These are phyloP conservation scores for Ophiostoma angusticollis DNA, from an alignment of 2,329 filamentous ascomycete genomes.

Conservation along the genomic window DNA sequence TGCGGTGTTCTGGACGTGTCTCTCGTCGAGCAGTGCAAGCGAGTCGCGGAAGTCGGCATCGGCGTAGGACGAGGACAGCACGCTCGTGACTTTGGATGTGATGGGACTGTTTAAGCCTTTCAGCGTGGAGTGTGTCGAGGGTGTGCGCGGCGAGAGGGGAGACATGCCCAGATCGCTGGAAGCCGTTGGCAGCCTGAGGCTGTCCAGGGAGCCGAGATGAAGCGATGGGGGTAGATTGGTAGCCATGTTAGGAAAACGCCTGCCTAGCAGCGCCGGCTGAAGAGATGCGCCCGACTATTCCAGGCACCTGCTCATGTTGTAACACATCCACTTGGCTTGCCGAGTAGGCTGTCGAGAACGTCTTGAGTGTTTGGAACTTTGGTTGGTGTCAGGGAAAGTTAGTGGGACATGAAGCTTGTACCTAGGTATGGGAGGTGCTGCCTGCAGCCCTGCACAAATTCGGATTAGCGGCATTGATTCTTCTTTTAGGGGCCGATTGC, in stretches of 20 bases:
- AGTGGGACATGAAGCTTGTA: no score
- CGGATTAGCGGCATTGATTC: no score
- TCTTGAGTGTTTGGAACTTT: neutral
- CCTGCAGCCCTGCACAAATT: no score
- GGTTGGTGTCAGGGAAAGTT: no score
- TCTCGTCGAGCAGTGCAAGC: slow-evolving; percentile 61
- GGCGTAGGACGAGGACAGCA: slow-evolving; percentile 84
- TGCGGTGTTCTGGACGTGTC: slow-evolving; percentile 58
- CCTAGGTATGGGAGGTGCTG: no score
- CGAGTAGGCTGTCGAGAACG: neutral
- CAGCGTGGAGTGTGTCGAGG: slow-evolving; percentile 15
- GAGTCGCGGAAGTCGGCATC: slow-evolving; percentile 86
- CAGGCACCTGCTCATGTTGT: no score
- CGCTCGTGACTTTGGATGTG: slow-evolving; percentile 67
- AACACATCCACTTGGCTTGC: no score
- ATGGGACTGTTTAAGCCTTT: slow-evolving; percentile 48
- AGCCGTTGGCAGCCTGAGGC: neutral
- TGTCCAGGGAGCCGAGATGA: neutral
- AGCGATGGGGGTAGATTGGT: slow-evolving; percentile 3
- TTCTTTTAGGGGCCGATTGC: no score
- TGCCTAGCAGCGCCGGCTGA: neutral
- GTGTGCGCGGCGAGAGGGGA: slow-evolving; percentile 21
- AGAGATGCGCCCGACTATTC: neutral
- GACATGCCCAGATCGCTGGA: slow-evolving; percentile 4
- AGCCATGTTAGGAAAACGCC: slow-evolving; percentile 10